These are phyloP conservation scores for Rhodomyrtus tomentosa DNA, from an alignment of 345 rosid genomes.

Conservation along the genomic window DNA sequence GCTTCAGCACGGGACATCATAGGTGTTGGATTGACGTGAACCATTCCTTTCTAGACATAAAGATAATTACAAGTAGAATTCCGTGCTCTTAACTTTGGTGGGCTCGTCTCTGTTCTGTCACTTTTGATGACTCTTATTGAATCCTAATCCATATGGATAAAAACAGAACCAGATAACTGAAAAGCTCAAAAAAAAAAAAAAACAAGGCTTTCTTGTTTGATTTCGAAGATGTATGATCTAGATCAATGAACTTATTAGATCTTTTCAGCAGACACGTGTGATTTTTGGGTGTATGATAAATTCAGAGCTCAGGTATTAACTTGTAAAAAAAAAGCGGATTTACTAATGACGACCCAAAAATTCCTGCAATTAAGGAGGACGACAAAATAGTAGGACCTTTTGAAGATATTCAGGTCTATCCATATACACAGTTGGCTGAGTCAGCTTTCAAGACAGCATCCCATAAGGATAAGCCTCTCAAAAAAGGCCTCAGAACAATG, in stretches of 20 bases:
- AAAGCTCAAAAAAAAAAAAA: not conserved
- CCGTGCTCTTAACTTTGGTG: not conserved
- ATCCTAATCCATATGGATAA: not conserved
- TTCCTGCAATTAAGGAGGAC: not conserved
- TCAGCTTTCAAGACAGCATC: conserved; percentile 17
- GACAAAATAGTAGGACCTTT: not conserved
- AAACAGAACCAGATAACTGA: not conserved
- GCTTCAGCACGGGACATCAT: not conserved
- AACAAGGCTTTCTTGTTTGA: not conserved
- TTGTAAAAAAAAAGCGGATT: not conserved
- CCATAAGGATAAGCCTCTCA: conserved; percentile 19
- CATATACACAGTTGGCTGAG: conserved; percentile 19
- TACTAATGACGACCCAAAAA: not conserved
- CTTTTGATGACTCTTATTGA: not conserved
- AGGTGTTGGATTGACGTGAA: not conserved
- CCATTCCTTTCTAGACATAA: not conserved
- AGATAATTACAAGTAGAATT: not conserved
- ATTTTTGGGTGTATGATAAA: not conserved
- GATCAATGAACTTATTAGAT: not conserved
- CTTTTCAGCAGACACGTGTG: not conserved
- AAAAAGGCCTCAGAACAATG: not conserved
- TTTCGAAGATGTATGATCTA: not conserved
- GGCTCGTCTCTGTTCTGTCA: not conserved
- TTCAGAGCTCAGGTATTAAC: not conserved
- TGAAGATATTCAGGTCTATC: conserved; percentile 14